These are phyloP conservation scores for Penicillium waksmanii DNA, from an alignment of 495 filamentous ascomycete genomes.

Conservation along the genomic window DNA sequence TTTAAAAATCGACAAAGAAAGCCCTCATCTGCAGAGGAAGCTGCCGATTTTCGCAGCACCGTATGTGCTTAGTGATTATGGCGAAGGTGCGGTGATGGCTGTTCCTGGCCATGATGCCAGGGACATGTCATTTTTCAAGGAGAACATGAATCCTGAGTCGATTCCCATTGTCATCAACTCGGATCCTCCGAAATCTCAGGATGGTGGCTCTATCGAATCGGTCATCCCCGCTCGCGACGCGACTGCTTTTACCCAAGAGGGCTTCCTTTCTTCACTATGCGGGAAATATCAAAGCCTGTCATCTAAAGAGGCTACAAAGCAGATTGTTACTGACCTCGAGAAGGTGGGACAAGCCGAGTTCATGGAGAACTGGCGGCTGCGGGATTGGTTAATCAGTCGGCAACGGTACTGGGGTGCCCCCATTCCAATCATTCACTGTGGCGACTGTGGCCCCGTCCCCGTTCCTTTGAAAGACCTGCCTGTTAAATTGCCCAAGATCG, in stretches of 20 bases:
- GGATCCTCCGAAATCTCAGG: constrained; percentile 23
- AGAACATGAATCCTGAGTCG: constrained; percentile 60
- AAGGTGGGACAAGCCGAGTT: constrained; percentile 54
- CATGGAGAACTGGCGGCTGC: constrained; percentile 72
- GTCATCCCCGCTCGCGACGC: constrained; percentile 40
- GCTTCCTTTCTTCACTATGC: constrained; percentile 48
- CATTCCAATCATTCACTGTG: constrained; percentile 87
- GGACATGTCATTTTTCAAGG: constrained; percentile 78
- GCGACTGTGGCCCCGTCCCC: constrained; percentile 73
- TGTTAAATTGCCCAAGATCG: constrained; percentile 72
- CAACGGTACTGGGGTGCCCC: constrained; percentile 92
- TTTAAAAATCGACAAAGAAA: constrained; percentile 53
- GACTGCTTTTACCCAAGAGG: constrained; percentile 49
- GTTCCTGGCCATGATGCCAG: constrained; percentile 82
- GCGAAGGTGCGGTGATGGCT: constrained; percentile 90
- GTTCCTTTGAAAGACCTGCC: constrained; percentile 78
- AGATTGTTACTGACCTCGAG: constrained; percentile 62
- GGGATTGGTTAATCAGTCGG: constrained; percentile 87
- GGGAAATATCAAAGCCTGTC: constrained; percentile 54
- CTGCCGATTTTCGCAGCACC: constrained; percentile 80
- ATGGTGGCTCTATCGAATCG: constrained; percentile 43
- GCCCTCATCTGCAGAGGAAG: constrained; percentile 50
- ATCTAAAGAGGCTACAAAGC: constrained; percentile 63
- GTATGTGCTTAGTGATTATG: constrained; percentile 87
- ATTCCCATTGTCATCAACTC: constrained; percentile 53